phyloP scores from a whole-genome alignment of 73 alveolate species.

The Blepharisma stoltei region DNA sequence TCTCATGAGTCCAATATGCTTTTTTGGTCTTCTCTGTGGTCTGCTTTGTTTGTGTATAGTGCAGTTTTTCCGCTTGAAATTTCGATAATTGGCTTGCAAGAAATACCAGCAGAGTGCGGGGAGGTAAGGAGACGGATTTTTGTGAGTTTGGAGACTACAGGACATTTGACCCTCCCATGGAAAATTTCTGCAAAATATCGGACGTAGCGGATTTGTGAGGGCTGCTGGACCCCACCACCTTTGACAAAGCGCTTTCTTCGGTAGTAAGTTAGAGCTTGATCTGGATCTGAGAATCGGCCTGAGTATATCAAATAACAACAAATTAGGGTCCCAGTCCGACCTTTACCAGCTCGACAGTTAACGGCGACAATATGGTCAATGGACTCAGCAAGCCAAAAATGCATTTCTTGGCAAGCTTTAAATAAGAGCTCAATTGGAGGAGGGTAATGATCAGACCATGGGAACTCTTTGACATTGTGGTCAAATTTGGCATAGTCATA shows the following conservation, averaged over 20 bases:
- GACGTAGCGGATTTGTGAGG: slow-evolving; percentile 79
- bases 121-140: neutral
- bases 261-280: slow-evolving; percentile 76
- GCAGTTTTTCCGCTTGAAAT: neutral
- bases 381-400: slow-evolving; percentile 11
- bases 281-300: slow-evolving; percentile 55
- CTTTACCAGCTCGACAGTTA: slow-evolving; percentile 95
- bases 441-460: slow-evolving; percentile 26
- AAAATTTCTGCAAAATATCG: slow-evolving; percentile 61
- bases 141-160: neutral
- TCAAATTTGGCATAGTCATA: slow-evolving; percentile 28
- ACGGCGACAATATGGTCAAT: slow-evolving; percentile 73
- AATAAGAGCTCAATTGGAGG: slow-evolving; percentile 32
- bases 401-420: slow-evolving; percentile 21
- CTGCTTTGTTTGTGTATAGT: neutral
- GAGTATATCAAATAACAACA: slow-evolving; percentile 79
- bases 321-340: slow-evolving; percentile 90
- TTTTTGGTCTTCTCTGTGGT: neutral
- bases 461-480: slow-evolving; percentile 26
- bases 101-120: neutral
- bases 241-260: slow-evolving; percentile 76
- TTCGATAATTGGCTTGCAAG: slow-evolving; percentile 19
- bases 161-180: slow-evolving; percentile 30
- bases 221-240: slow-evolving; percentile 84
- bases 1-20: neutral